Evolutionary conservation across 148 eudicot species (phyloP).

Genomic region (Pharnaceum exiguum): DNA sequence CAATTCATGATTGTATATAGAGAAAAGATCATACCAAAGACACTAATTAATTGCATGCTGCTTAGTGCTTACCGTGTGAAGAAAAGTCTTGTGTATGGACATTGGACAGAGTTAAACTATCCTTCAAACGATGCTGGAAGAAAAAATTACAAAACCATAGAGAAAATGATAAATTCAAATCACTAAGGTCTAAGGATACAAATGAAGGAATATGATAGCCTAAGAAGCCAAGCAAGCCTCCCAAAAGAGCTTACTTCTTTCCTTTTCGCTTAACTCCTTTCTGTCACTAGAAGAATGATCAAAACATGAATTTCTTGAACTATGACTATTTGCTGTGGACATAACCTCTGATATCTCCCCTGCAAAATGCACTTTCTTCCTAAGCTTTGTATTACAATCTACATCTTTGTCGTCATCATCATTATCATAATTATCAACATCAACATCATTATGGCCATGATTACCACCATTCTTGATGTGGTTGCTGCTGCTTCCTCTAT

Average conservation of each 20-base stretch:
- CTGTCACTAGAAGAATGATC: constrained; percentile 27
- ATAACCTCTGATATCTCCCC: constrained; percentile 23
- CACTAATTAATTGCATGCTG: too few species aligned
- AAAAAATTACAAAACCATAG: neutral
- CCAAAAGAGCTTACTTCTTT: constrained; percentile 69
- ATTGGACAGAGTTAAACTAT: too few species aligned
- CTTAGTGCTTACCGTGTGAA: too few species aligned
- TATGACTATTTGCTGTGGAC: constrained; percentile 30
- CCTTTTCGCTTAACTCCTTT: constrained; percentile 38
- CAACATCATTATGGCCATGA: constrained; percentile 3
- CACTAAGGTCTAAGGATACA: too few species aligned
- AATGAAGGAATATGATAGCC: neutral
- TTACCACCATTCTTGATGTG: neutral
- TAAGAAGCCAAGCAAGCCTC: constrained; percentile 80
- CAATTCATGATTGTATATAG: too few species aligned
- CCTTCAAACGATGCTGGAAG: too few species aligned
- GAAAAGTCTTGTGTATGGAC: too few species aligned
- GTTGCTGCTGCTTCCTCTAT: neutral
- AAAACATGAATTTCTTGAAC: constrained; percentile 9
- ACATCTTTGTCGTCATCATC: constrained; percentile 13
- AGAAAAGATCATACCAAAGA: too few species aligned
- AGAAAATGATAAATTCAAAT: neutral
- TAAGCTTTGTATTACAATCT: neutral
- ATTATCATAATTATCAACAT: constrained; percentile 1
- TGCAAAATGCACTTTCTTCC: neutral